Percentiles rank a stretch among this genome's conserved stretches.
Conservation (phyloP, 805 yeast species). For the Saccharomycopsis fibuligera region DNA sequence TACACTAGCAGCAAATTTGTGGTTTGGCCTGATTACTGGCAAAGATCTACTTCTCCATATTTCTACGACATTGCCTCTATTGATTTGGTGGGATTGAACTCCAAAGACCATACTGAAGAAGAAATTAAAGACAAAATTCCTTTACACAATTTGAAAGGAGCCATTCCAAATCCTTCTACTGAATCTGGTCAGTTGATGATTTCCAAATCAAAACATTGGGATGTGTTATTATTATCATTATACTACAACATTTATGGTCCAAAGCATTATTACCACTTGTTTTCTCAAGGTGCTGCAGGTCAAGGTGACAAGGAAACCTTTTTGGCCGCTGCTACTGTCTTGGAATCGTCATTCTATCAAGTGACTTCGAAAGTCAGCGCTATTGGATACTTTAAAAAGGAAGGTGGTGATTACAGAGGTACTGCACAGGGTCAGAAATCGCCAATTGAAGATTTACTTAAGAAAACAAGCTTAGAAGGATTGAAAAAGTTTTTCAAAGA, state of each 20-base stretch:
- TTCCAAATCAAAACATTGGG: slow-evolving; percentile 52
- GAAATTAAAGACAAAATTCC: slow-evolving; percentile 31
- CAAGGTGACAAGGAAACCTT: slow-evolving; percentile 81
- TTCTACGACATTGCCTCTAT: slow-evolving; percentile 48
- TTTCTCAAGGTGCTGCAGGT: slow-evolving; percentile 70
- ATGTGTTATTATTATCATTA: slow-evolving; percentile 50
- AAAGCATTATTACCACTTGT: slow-evolving; percentile 54
- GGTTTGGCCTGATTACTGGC: slow-evolving; percentile 69
- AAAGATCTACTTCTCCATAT: slow-evolving; percentile 57
- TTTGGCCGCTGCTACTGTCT: slow-evolving; percentile 56
- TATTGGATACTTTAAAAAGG: slow-evolving; percentile 31
- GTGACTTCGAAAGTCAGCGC: slow-evolving; percentile 34
- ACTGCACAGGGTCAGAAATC: slow-evolving; percentile 20
- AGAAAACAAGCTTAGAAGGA: neutral
- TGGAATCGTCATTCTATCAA: slow-evolving; percentile 47
- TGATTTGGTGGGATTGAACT: slow-evolving; percentile 31
- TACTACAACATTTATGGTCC: slow-evolving; percentile 69
- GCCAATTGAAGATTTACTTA: slow-evolving; percentile 16
- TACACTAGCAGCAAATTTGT: slow-evolving; percentile 40
- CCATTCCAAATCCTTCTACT: slow-evolving; percentile 60
- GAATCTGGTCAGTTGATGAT: slow-evolving; percentile 68
- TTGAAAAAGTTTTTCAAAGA: slow-evolving; percentile 1
- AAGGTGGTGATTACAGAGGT: slow-evolving; percentile 15
- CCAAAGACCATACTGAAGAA: slow-evolving; percentile 28
- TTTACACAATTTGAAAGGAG: slow-evolving; percentile 55